These are phyloP conservation scores for Phascolomyces articulosus DNA, from an alignment of 371 early-diverging fungal species.

Conservation along the genomic window DNA sequence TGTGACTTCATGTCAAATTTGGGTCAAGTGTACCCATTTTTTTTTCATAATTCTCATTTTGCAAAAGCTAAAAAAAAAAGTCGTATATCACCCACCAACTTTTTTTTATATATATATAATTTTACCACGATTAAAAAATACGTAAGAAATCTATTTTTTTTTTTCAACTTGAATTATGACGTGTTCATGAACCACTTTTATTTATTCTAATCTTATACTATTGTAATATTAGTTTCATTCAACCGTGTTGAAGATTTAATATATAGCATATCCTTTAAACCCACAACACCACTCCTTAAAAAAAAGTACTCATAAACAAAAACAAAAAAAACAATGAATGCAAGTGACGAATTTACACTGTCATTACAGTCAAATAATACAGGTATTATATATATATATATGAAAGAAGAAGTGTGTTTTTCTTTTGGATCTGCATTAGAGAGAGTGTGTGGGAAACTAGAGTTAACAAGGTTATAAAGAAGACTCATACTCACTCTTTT, in stretches of 20 bases:
- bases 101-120: not conserved
- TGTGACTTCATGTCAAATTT: too few relatives aligned
- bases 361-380: constrained; percentile 1
- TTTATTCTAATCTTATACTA: too few relatives aligned
- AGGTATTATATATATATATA: not conserved
- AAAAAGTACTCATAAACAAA: not conserved
- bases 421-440: too few relatives aligned
- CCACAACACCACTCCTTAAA: not conserved
- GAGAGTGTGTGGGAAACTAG: not conserved
- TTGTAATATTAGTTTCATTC: too few relatives aligned
- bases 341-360: not conserved
- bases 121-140: not conserved
- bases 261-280: too few relatives aligned
- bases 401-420: not conserved
- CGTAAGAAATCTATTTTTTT: not conserved
- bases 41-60: too few relatives aligned
- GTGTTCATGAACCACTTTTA: too few relatives aligned
- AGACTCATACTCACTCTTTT: not conserved
- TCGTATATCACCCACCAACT: not conserved
- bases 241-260: too few relatives aligned
- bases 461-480: too few relatives aligned
- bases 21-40: too few relatives aligned
- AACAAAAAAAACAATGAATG: constrained; percentile 4
- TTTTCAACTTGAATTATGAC: not conserved
- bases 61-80: too few relatives aligned